Base-by-base conservation (phyloP, 2,329 filamentous ascomycete genomes). In the Pyricularia grisea region DNA sequence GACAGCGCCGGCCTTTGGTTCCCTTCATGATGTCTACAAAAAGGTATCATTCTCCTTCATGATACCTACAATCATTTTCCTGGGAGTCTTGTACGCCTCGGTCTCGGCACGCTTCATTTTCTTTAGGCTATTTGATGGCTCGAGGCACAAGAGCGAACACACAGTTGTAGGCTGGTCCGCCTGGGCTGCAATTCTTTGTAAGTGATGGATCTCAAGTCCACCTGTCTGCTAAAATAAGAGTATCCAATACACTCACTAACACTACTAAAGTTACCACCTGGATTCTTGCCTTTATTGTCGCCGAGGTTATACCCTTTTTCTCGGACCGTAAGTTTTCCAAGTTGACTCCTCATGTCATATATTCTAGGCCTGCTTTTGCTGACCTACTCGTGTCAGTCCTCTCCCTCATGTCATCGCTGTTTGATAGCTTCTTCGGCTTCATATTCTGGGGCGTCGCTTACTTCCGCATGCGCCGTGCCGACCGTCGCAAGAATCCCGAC, bases 241-340 rank as follows among this genome's bases (percentile, higher is more conserved):
- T 5, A 5, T 50, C 7, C 17, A 5, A 20, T 20, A 20, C n/a
- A n/a, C n/a, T n/a, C 7, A 10, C 42, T 50, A 50, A 50, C 42
- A n/a, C 17, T 20, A n/a, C 6, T 1, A 73, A 73, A 83, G 88
- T 87, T 25, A 77, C 77, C 0, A 91, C 90, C 4, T 97, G 94
- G 94, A 79, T 94, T n/a, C 73, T 90, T n/a, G 93, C 93, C 7
- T 97, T 97, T 78, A 88, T 97, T 76, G 94, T 97, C 73, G 92
- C 94, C 1, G 92, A 97, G 77, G 90, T 97, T 65, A 97, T 97
- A 75, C 93, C 93, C 0, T 97, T 97, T 84, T 97, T 97, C 81
- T 90, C 89, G 10, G 93, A 93, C 71, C 81, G 85, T 87, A 73
- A 80, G 85, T 78, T 23, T 9, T 33, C 11, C 4, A 12, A 10